phyloP scores from a whole-genome alignment of 1,139 yeast species.

The Petasospora rhodanensis region DNA sequence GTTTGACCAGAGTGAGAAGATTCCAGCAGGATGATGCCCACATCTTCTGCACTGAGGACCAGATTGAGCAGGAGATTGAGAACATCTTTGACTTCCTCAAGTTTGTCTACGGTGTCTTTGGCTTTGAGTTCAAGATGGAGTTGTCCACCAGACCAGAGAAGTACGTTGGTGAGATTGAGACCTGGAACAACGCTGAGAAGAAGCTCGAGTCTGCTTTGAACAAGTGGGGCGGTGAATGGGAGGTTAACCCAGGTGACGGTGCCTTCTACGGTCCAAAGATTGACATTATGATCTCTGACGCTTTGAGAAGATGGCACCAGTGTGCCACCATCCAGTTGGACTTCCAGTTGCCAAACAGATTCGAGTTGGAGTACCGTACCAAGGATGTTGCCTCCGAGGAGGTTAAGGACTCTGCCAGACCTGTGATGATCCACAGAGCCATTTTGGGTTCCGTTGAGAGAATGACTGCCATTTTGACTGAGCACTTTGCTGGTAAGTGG shows the following conservation, averaged over 20 bases:
- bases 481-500: constrained; percentile 97
- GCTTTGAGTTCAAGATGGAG: constrained; percentile 84
- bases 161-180: constrained; percentile 77
- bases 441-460: constrained; percentile 96
- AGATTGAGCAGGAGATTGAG: constrained; percentile 77
- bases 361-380: constrained; percentile 80
- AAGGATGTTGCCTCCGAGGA: constrained; percentile 48
- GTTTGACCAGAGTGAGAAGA: constrained; percentile 92
- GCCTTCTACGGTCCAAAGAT: constrained; percentile 99
- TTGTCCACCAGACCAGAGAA: constrained; percentile 93
- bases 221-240: constrained; percentile 82
- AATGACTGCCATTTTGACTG: constrained; percentile 96
- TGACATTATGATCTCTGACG: constrained; percentile 89
- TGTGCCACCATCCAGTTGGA: constrained; percentile 97
- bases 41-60: constrained; percentile 88
- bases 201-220: constrained; percentile 72
- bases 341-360: constrained; percentile 92
- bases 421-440: constrained; percentile 99
- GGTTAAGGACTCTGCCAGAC: constrained; percentile 44
- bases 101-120: constrained; percentile 77
- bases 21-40: constrained; percentile 99
- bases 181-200: constrained; percentile 86
- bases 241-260: constrained; percentile 92
- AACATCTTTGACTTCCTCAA: constrained; percentile 77
- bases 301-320: constrained; percentile 91